Conservation (phyloP, 495 filamentous ascomycete species). For the Copromyces sp. region DNA sequence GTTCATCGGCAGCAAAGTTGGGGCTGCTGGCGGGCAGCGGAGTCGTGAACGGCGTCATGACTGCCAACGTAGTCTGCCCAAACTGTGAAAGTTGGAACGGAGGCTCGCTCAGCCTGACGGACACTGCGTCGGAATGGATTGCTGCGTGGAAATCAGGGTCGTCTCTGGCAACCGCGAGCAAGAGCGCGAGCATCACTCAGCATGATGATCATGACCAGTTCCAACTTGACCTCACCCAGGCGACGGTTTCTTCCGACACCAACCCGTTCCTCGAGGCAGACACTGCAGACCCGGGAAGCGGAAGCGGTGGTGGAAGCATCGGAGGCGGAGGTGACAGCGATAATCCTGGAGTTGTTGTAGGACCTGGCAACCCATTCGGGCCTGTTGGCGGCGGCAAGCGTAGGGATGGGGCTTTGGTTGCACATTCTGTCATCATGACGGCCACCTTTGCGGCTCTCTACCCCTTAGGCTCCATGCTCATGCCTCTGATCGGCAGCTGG, state of each 20-base stretch:
- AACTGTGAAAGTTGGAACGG: constrained; percentile 43
- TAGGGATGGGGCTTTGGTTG: constrained; percentile 1
- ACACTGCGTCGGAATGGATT: constrained; percentile 50
- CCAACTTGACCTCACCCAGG: constrained; percentile 44
- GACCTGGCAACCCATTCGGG: background rate
- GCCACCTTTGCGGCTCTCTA: constrained; percentile 46
- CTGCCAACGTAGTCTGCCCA: constrained; percentile 48
- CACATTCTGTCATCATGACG: constrained; percentile 47
- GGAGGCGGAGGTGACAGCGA: constrained; percentile 5
- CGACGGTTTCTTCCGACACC: constrained; percentile 40
- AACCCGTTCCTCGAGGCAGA: constrained; percentile 48
- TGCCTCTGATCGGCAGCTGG: constrained; percentile 42
- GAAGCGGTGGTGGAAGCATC: constrained; percentile 2
- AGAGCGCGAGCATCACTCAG: constrained; percentile 38
- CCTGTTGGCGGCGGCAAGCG: background rate
- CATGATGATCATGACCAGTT: constrained; percentile 51
- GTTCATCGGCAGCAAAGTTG: constrained; percentile 31
- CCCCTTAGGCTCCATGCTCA: constrained; percentile 46
- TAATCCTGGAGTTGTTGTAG: background rate
- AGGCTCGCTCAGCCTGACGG: constrained; percentile 47
- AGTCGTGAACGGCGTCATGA: constrained; percentile 39
- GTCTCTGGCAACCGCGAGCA: constrained; percentile 43
- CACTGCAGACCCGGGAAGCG: background rate
- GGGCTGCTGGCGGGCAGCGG: constrained; percentile 55
- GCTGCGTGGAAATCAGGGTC: constrained; percentile 51